These are phyloP conservation scores for Caryopteris hybrid DNA, from an alignment of 305 asterid species.

Conservation along the genomic window DNA sequence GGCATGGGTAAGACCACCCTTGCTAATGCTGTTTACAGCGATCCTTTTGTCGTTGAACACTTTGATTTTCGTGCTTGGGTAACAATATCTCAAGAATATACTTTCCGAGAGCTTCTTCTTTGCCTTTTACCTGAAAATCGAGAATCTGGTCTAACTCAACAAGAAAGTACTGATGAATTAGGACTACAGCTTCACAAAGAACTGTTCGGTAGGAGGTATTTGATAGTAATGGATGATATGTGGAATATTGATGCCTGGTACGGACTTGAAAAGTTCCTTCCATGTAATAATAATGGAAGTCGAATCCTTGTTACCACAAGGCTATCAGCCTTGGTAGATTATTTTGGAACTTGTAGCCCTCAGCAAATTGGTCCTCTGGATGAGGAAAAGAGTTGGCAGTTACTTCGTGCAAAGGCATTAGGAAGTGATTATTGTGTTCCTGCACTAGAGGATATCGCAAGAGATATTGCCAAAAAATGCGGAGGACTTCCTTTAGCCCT, in stretches of 20 bases:
- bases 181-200: not conserved
- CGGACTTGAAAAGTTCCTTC: not conserved
- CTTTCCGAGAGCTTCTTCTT: not conserved
- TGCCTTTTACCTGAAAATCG: not conserved
- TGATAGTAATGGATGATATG: conserved; percentile 13
- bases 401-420: not conserved
- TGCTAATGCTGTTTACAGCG: not conserved
- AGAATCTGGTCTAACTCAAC: not conserved
- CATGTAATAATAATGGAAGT: not conserved
- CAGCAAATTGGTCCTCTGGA: conserved; percentile 1
- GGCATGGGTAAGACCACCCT: conserved; percentile 17
- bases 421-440: not conserved
- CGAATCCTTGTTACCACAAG: conserved; percentile 20
- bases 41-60: not conserved
- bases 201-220: conserved; percentile 6
- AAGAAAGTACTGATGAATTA: not conserved
- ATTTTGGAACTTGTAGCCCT: not conserved
- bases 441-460: not conserved
- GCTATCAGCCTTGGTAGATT: not conserved
- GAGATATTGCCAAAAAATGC: conserved; percentile 11
- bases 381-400: conserved; percentile 1
- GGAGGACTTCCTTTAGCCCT: conserved; percentile 18
- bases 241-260: conserved; percentile 3
- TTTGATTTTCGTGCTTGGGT: conserved; percentile 1
- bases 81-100: not conserved